Conservation (phyloP, 1,139 yeast genomes). For the Saccharomycopsis hybrid region DNA sequence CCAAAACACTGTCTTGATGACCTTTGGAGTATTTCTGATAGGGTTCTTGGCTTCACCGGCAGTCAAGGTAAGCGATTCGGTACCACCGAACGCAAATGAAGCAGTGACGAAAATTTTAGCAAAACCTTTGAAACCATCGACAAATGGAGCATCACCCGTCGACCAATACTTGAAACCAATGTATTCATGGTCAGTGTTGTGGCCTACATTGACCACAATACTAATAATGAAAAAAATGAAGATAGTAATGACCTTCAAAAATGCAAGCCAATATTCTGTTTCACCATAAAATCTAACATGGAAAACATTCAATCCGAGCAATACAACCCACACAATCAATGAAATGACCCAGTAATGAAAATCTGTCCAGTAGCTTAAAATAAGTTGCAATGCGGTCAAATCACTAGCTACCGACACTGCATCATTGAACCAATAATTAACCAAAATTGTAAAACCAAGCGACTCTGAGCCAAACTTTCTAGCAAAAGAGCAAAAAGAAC, state of each 20-base stretch:
- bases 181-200: slow-evolving; percentile 35
- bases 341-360: slow-evolving; percentile 54
- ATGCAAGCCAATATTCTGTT: slow-evolving; percentile 60
- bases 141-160: slow-evolving; percentile 40
- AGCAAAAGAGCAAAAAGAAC: slow-evolving; percentile 56
- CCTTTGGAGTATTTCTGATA: slow-evolving; percentile 47
- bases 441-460: slow-evolving; percentile 54
- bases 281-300: slow-evolving; percentile 59
- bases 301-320: slow-evolving; percentile 45
- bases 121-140: slow-evolving; percentile 35
- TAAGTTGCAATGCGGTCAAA: slow-evolving; percentile 52
- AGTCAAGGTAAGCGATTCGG: slow-evolving; percentile 57
- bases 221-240: slow-evolving; percentile 48
- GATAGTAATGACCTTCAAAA: slow-evolving; percentile 49
- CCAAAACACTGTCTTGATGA: slow-evolving; percentile 53
- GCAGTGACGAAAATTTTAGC: slow-evolving; percentile 47
- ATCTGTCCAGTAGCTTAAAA: slow-evolving; percentile 56
- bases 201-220: slow-evolving; percentile 43
- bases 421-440: slow-evolving; percentile 62
- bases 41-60: slow-evolving; percentile 65
- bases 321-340: slow-evolving; percentile 51
- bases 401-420: slow-evolving; percentile 59
- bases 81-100: slow-evolving; percentile 63
- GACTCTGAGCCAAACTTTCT: slow-evolving; percentile 54
- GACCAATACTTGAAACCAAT: slow-evolving; percentile 48